Evolutionary conservation across 1,284 basidiomycete species (phyloP), one percentile per base, ranked within the genome.

Genomic region (Cryptococcus sp.): DNA sequence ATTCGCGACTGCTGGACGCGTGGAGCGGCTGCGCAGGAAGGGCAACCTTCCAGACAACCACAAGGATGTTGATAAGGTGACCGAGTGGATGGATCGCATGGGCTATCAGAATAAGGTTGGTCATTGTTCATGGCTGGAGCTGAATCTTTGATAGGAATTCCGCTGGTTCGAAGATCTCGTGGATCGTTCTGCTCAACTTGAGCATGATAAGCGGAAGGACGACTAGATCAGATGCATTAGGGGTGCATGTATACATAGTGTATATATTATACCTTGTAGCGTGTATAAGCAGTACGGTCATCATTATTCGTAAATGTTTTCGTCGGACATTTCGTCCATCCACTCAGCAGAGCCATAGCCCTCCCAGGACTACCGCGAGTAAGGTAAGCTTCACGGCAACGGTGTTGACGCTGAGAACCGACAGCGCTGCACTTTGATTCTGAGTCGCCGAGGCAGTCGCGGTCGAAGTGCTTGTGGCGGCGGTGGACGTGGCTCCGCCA

Each of bases 51-150:
- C 66, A 1, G 23, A 67, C 5, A 59, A 69, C 15, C 51, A 65
- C 40, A 62, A 68, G 23, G 85, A 91, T 68, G 87, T 87, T 7
- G 89, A 92, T 70, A 85, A 80, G 27, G 82, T 92, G 35, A 87
- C 88, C 77, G 87, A 89, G 46, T 93, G 90, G 89, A 82, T 93
- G 38, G 90, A 92, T 62, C 75, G 84, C 59, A 82, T 87, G 47
- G 83, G 84, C 15, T 78, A 88, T 48, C 86, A 92, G 64, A 84
- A 85, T 35, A 80, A 80, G 54, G 77, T 78, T 42, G 56, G 74
- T 69, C 60, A 84, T 15, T 17, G 45, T 20, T 27, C 10, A 23
- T 23, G 47, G 16, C 27, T 20, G 17, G 11, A 31, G 55, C 50
- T 38, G 47, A 42, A n/a, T 22, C 38, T 47, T 40, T 47, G 10